Conservation (phyloP, 768 basidiomycete species). For the Lactifluus pinguis region DNA sequence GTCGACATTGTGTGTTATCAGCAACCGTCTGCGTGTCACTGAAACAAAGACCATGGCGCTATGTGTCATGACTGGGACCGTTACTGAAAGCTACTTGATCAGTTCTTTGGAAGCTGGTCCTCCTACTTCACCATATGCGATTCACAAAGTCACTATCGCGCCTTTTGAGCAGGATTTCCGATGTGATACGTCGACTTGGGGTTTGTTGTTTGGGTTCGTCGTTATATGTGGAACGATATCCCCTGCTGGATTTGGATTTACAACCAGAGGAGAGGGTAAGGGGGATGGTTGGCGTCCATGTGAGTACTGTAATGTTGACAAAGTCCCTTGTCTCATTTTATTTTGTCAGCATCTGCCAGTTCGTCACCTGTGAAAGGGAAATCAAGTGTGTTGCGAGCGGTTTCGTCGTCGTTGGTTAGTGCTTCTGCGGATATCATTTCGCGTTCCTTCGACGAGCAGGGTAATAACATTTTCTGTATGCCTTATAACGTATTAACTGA, state of each 20-base stretch:
- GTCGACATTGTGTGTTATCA: neutral
- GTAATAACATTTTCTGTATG: neutral
- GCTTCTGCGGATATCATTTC: neutral
- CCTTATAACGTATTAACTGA: too few relatives aligned
- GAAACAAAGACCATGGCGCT: neutral
- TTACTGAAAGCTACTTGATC: neutral
- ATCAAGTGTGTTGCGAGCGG: neutral
- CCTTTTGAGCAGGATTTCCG: too few relatives aligned
- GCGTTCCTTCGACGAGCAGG: neutral
- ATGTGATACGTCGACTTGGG: neutral
- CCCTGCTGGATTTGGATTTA: neutral
- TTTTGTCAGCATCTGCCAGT: neutral
- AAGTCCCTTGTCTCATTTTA: neutral
- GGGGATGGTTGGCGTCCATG: neutral
- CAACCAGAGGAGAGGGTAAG: neutral
- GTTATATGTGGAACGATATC: neutral
- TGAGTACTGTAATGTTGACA: neutral
- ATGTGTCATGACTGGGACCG: neutral
- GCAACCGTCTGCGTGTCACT: neutral
- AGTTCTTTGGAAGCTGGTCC: neutral
- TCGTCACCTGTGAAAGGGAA: neutral
- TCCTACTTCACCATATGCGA: neutral
- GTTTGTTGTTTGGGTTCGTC: neutral
- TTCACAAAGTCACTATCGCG: neutral
- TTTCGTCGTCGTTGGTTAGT: neutral